Percentiles rank a stretch among this genome's conserved stretches.
Conservation (phyloP, 768 basidiomycete species). For the Hemileccinum impolitum region DNA sequence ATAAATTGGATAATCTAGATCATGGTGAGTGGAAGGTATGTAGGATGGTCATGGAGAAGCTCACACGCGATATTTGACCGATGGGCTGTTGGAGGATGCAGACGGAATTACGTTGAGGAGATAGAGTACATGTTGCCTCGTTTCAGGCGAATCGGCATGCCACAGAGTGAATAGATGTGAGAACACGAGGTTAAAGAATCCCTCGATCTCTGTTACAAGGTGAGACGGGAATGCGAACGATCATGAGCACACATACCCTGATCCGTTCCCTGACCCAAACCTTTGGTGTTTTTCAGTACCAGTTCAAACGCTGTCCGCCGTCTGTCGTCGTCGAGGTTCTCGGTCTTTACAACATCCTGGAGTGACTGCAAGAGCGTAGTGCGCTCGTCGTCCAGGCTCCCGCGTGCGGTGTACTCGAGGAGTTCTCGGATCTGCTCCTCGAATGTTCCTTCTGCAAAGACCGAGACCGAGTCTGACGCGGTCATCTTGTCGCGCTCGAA, state of each 20-base stretch:
- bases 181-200: constrained; percentile 82
- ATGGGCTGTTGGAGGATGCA: constrained; percentile 48
- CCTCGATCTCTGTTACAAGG: constrained; percentile 62
- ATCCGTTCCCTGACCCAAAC: constrained; percentile 73
- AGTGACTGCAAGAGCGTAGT: constrained; percentile 61
- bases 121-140: constrained; percentile 44
- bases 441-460: constrained; percentile 86
- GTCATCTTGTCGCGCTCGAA: constrained; percentile 54
- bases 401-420: constrained; percentile 67
- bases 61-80: constrained; percentile 75
- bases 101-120: constrained; percentile 56
- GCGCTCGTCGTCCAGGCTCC: constrained; percentile 66
- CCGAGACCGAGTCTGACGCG: constrained; percentile 70
- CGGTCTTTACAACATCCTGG: constrained; percentile 52
- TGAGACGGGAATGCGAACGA: constrained; percentile 4
- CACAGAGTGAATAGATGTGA: constrained; percentile 68
- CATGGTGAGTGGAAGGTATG: constrained; percentile 4
- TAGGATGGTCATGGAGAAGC: not conserved
- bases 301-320: constrained; percentile 55
- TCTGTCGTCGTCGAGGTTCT: constrained; percentile 50
- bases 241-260: constrained; percentile 49
- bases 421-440: constrained; percentile 83
- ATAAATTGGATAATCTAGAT: constrained; percentile 72
- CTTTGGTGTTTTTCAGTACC: constrained; percentile 59
- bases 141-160: constrained; percentile 51